Conservation (phyloP, 345 rosid species). For the Camelina neglecta region DNA sequence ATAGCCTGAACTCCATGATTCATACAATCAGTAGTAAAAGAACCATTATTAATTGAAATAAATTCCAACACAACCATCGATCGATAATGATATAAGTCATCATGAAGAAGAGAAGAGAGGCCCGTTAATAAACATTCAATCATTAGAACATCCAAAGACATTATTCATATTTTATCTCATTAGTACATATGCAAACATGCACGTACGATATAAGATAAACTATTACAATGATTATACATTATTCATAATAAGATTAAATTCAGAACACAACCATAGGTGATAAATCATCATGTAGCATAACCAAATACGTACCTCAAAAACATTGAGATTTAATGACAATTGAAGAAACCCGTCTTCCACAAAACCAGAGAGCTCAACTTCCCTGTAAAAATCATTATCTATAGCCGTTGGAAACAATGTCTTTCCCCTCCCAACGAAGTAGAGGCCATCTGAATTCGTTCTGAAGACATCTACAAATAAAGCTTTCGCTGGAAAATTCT, state of each 20-base stretch:
- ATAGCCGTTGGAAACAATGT: not conserved
- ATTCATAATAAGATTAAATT: not conserved
- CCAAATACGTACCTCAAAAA: not conserved
- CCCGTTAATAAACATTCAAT: not conserved
- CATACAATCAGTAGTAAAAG: not conserved
- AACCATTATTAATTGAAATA: not conserved
- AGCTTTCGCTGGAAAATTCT: not conserved
- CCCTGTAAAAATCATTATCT: not conserved
- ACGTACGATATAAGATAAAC: not conserved
- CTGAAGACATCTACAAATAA: not conserved
- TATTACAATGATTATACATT: not conserved
- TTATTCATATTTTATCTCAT: too few species aligned
- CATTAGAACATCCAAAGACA: not conserved
- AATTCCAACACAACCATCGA: not conserved
- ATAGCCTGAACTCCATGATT: not conserved
- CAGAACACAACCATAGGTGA: not conserved
- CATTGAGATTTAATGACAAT: not conserved
- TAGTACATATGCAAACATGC: not conserved
- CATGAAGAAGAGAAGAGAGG: not conserved
- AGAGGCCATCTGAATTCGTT: not conserved
- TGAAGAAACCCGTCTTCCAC: not conserved
- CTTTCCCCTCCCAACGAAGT: not conserved
- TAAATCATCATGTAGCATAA: not conserved
- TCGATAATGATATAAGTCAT: not conserved
- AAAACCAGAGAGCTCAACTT: not conserved